Evolutionary conservation across 495 filamentous ascomycete species (phyloP).

Genomic region (Penicillium desertorum): DNA sequence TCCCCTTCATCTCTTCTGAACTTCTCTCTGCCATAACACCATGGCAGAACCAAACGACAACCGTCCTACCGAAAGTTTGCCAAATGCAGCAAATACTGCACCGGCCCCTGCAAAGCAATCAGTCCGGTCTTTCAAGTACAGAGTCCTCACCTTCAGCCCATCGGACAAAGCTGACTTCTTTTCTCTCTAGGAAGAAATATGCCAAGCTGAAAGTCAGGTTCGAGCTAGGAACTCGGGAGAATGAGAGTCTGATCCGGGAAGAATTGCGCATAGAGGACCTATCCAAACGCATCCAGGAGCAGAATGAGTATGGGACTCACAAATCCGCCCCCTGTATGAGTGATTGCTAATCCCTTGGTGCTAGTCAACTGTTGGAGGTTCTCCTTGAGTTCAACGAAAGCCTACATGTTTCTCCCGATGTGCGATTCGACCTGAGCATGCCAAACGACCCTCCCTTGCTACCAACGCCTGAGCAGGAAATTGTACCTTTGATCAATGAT

Average conservation of each 20-base stretch:
- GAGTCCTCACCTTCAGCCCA: conserved; percentile 1
- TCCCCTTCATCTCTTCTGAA: conserved; percentile 17
- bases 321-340: neutral
- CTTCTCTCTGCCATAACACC: conserved; percentile 9
- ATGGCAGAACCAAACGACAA: conserved; percentile 37
- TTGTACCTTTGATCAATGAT: conserved; percentile 38
- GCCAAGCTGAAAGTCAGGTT: conserved; percentile 86
- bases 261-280: conserved; percentile 76
- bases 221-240: conserved; percentile 76
- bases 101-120: conserved; percentile 38
- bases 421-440: conserved; percentile 62
- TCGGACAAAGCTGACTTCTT: conserved; percentile 20
- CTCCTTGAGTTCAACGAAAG: conserved; percentile 83
- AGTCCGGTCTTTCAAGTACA: conserved; percentile 47
- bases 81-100: conserved; percentile 30
- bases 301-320: conserved; percentile 68
- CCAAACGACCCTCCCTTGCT: conserved; percentile 43
- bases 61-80: conserved; percentile 31
- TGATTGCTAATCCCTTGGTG: conserved; percentile 19
- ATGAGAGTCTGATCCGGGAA: conserved; percentile 70
- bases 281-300: conserved; percentile 74
- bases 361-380: conserved; percentile 75
- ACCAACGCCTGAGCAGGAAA: conserved; percentile 40
- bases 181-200: conserved; percentile 83
- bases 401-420: conserved; percentile 66